These are phyloP conservation scores for Hypoxylon sp. DNA, from an alignment of 2,329 filamentous ascomycete species.

Conservation along the genomic window DNA sequence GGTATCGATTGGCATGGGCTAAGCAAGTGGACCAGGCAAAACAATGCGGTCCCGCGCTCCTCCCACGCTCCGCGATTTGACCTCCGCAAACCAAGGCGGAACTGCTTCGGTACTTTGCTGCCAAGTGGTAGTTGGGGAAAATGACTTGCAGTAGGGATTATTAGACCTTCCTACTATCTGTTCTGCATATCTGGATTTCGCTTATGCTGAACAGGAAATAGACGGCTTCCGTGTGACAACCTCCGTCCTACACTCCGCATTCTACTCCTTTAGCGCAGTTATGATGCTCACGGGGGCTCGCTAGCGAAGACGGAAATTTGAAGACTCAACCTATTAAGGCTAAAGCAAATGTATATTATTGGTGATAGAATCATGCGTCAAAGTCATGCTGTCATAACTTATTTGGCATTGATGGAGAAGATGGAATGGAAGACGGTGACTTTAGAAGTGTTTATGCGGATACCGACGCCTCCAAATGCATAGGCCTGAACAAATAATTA, in stretches of 20 bases:
- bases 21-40: conserved; percentile 23
- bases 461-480: not conserved
- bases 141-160: conserved; percentile 38
- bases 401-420: not conserved
- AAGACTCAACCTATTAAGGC: conserved; percentile 10
- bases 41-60: conserved; percentile 22
- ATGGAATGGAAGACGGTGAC: no score
- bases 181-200: conserved; percentile 20
- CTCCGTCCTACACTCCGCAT: conserved; percentile 17
- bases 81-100: conserved; percentile 32
- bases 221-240: not conserved
- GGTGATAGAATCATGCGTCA: conserved; percentile 4
- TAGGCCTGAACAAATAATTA: conserved; percentile 1
- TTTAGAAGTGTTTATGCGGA: not conserved
- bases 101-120: conserved; percentile 15
- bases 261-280: conserved; percentile 11
- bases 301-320: conserved; percentile 7
- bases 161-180: conserved; percentile 14
- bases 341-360: conserved; percentile 5
- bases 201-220: conserved; percentile 12
- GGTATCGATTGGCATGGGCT: conserved; percentile 26
- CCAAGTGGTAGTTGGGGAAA: conserved; percentile 13
- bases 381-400: conserved; percentile 16
- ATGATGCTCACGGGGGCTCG: conserved; percentile 13
- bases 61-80: conserved; percentile 21